phyloP scores from a whole-genome alignment of 352 stramenopile genomes.

The Globisporangium radiosum region DNA sequence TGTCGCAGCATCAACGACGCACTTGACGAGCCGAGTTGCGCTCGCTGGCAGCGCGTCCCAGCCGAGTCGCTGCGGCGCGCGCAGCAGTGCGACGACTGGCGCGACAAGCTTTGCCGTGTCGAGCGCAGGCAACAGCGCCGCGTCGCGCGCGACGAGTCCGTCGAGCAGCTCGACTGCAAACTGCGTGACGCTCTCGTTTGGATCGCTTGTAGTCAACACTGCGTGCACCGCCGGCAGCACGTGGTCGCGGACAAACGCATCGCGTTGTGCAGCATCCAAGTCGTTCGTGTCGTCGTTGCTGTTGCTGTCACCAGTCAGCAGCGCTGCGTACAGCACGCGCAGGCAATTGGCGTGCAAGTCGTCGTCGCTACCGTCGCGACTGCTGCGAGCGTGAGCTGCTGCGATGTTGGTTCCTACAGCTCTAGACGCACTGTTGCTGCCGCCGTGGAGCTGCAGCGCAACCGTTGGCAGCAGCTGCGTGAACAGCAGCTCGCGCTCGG shows the following conservation, averaged over 20 bases:
- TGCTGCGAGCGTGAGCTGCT: not conserved
- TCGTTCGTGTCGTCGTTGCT: conserved; percentile 11
- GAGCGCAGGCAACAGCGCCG: conserved; percentile 18
- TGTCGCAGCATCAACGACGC: conserved; percentile 17
- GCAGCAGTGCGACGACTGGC: conserved; percentile 25
- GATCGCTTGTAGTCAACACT: conserved; percentile 12
- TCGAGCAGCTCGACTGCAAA: conserved; percentile 44
- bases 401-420: not conserved
- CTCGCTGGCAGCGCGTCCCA: conserved; percentile 27
- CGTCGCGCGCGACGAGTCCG: conserved; percentile 30
- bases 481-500: conserved; percentile 41
- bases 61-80: conserved; percentile 15
- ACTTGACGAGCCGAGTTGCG: conserved; percentile 27
- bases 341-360: conserved; percentile 39
- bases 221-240: conserved; percentile 36
- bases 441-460: conserved; percentile 19
- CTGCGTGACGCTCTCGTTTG: conserved; percentile 41
- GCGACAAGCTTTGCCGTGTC: conserved; percentile 17
- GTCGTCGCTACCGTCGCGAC: conserved; percentile 4
- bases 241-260: conserved; percentile 33
- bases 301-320: conserved; percentile 40
- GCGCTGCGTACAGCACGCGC: conserved; percentile 34
- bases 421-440: not conserved
- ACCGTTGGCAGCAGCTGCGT: conserved; percentile 45
- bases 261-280: conserved; percentile 14